These are phyloP conservation scores for Pulveroboletus sp. DNA, from an alignment of 768 basidiomycete genomes.

Conservation along the genomic window DNA sequence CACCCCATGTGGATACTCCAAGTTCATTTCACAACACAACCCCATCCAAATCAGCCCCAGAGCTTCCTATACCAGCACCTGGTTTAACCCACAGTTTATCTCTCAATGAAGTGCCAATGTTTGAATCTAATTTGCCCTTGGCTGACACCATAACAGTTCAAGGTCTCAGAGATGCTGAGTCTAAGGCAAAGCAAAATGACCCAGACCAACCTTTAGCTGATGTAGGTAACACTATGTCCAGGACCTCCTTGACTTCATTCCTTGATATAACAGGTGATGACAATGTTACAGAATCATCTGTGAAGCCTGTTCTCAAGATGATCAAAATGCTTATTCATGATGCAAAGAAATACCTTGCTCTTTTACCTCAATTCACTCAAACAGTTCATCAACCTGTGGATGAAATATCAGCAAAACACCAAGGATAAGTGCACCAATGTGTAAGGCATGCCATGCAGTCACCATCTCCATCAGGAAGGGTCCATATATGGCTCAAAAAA, in stretches of 20 bases:
- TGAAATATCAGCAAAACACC: not conserved
- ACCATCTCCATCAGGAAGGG: not conserved
- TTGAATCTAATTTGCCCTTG: not conserved
- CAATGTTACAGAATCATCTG: not conserved
- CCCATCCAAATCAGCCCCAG: no score
- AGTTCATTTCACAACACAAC: no score
- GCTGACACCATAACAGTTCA: no score
- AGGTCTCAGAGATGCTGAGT: no score
- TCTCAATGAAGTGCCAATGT: no score
- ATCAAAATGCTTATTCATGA: not conserved
- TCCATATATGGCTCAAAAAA: not conserved
- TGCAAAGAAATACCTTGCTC: not conserved
- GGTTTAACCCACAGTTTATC: no score
- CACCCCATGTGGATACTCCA: no score
- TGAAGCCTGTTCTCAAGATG: not conserved
- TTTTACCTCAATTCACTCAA: not conserved
- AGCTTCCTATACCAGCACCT: no score
- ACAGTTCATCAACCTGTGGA: not conserved
- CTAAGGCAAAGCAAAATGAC: no score
- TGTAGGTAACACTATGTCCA: no score
- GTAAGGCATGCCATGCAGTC: not conserved
- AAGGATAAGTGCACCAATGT: not conserved
- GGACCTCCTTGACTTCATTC: not conserved
- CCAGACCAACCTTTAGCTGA: no score
- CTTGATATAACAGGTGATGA: not conserved